Evolutionary conservation across 2,329 filamentous ascomycete species (phyloP).

Genomic region (Geosmithia putterillii): DNA sequence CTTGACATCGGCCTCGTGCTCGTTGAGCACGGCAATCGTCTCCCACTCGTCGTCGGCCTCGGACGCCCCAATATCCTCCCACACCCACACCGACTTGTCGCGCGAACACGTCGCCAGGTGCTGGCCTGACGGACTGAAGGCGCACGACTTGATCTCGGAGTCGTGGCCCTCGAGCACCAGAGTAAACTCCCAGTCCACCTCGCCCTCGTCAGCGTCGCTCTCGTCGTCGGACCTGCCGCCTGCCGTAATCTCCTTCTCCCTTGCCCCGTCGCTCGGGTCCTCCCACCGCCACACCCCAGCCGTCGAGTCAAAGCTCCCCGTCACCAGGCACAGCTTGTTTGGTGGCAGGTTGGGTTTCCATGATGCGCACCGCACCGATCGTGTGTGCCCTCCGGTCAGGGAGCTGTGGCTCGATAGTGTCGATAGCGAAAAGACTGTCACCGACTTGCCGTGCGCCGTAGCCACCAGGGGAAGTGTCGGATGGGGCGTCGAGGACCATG

Average conservation of each 20-base stretch:
- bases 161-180: constrained; percentile 92
- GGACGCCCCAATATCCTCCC: constrained; percentile 70
- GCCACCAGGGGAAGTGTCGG: constrained; percentile 79
- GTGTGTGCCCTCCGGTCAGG: constrained; percentile 79
- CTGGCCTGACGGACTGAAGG: constrained; percentile 61
- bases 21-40: constrained; percentile 86
- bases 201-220: constrained; percentile 28
- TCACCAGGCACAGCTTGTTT: constrained; percentile 66
- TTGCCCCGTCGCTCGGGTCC: constrained; percentile 28
- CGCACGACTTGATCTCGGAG: constrained; percentile 75
- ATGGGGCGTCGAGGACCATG: constrained; percentile 80
- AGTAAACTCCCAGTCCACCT: constrained; percentile 83
- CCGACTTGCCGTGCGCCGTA: constrained; percentile 76
- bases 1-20: constrained; percentile 94
- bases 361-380: constrained; percentile 71
- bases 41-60: constrained; percentile 91
- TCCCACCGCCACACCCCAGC: constrained; percentile 73
- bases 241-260: constrained; percentile 23
- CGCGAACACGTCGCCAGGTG: constrained; percentile 82
- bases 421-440: constrained; percentile 79
- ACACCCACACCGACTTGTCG: constrained; percentile 96
- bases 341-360: constrained; percentile 68
- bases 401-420: constrained; percentile 68
- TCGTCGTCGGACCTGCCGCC: constrained; percentile 4
- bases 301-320: constrained; percentile 86